Base-by-base conservation (phyloP, 192 early-diverging fungal species). In the Linnemannia zychae region DNA sequence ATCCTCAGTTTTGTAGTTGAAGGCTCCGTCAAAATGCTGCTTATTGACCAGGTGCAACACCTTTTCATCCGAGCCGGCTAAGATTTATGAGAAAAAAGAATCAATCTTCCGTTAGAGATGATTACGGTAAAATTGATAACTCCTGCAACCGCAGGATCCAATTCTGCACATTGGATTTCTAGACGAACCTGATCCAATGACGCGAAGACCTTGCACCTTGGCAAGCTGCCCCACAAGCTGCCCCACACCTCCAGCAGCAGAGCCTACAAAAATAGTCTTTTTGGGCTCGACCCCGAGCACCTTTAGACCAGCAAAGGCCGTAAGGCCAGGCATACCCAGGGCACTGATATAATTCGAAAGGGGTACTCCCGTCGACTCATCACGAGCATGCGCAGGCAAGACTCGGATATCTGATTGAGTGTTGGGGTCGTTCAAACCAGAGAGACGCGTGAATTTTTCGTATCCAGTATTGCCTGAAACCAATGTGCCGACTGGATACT, bases 1-100 rank as follows among this genome's bases (percentile, higher is more conserved):
- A 34, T 84, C 87, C 17, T 90, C 91, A 28, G 82, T 84, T 85
- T 97, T 98, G 93, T 98, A 98, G 91, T 98, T 98, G 91, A 98
- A 96, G 11, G 91, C 97, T 9, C 87, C 94, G 87, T 98, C 96
- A 67, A 95, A 96, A 24, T 93, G 92, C 66, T 93, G 81, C 71
- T 90, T 90, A 16, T 88, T 77, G 72, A 93, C 89, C 37, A 97
- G 88, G 67, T 90, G 91, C 22, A 82, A 89, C 20, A 95, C 94
- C 80, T 99, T 99, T 0, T 96, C 95, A 78, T 98, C 96, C 12
- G 92, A 91, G 4, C 96, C 96, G 31, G 96, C 96, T 57, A 91
- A 91, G 33, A 46, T 79, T 52, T 50, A 75, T 78, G 47, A 63
- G n/a, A 13, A 37, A 44, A 24, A 24, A 79, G 20, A 36, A 72